These are phyloP conservation scores for Suillus fuscotomentosus DNA, from an alignment of 768 basidiomycete genomes.

Conservation along the genomic window DNA sequence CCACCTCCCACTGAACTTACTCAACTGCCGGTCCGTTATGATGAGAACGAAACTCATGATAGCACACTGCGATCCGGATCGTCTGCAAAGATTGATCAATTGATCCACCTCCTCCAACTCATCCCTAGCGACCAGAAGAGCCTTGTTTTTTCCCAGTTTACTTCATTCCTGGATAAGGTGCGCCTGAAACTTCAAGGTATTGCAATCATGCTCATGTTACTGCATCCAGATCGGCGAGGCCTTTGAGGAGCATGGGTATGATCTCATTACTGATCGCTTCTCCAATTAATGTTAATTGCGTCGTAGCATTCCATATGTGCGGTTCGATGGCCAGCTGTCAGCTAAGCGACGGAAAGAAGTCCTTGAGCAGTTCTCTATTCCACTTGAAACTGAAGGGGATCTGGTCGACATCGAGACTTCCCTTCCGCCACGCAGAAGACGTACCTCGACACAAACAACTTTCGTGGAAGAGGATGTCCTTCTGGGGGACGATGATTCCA, in stretches of 20 bases:
- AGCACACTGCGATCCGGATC: conserved; percentile 48
- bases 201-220: background rate
- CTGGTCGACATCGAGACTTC: conserved; percentile 16
- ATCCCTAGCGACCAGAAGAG: conserved; percentile 74
- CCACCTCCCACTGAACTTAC: conserved; percentile 68
- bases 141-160: conserved; percentile 89
- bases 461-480: conserved; percentile 13
- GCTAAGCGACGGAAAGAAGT: conserved; percentile 76
- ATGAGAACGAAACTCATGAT: conserved; percentile 39
- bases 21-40: conserved; percentile 45
- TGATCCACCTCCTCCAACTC: conserved; percentile 68
- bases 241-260: conserved; percentile 62
- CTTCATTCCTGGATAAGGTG: conserved; percentile 80
- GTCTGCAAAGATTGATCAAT: conserved; percentile 85
- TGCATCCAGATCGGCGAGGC: conserved; percentile 62
- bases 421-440: conserved; percentile 12
- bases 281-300: conserved; percentile 8
- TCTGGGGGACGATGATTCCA: conserved; percentile 30
- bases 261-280: background rate
- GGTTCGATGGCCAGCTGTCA: conserved; percentile 88
- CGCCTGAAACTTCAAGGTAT: background rate
- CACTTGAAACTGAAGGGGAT: conserved; percentile 41
- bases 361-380: conserved; percentile 70
- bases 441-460: conserved; percentile 5
- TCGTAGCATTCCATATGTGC: conserved; percentile 67